Base-by-base conservation (phyloP, 1,284 basidiomycete genomes). In the Sporisorium sorghi region DNA sequence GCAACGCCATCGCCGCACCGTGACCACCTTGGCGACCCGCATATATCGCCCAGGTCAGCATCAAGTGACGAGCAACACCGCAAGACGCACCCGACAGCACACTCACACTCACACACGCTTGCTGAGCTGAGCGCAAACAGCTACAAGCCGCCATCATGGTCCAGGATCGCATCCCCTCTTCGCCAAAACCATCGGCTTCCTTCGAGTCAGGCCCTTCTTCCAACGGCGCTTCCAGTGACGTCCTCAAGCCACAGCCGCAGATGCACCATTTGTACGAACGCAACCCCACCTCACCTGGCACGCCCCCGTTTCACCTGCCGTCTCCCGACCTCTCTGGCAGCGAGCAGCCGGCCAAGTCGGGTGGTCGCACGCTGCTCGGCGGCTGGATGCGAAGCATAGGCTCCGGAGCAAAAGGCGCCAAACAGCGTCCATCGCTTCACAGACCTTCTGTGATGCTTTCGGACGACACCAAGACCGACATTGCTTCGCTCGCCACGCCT, bases 351-450 rank as follows among this genome's bases (percentile, higher is more conserved):
- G 37, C 21, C 17, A 59, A 66, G 57, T 21, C 44, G 14, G 57
- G 51, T 37, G 58, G 58, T n/a, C 52, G 46, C n/a, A 58, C 58
- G 56, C 52, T 62, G 17, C 56, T 62, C 15, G 66, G 59, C 17
- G 66, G 56, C 42, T 69, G 59, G 66, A 58, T 46, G 35, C 55
- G 59, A 5, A 46, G 49, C 55, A 69, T 48, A 12, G n/a, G 33
- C 5, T 39, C 52, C 5, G 55, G 58, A 3, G 39, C 23, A 39
- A 56, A 55, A 37, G 42, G 40, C 2, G 24, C 52, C 11, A 69
- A 69, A 60, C 66, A 55, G 26, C 50, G 60, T 23, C 66, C 66
- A 9, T 69, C 66, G 24, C 58, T 69, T 3, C 39, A 58, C 56
- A 40, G 39, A 2, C 66, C 59, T 30, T 47, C 40, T 12, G 46